phyloP scores from a whole-genome alignment of 257 asterid genomes.

The Nicotiana noctiflora region DNA sequence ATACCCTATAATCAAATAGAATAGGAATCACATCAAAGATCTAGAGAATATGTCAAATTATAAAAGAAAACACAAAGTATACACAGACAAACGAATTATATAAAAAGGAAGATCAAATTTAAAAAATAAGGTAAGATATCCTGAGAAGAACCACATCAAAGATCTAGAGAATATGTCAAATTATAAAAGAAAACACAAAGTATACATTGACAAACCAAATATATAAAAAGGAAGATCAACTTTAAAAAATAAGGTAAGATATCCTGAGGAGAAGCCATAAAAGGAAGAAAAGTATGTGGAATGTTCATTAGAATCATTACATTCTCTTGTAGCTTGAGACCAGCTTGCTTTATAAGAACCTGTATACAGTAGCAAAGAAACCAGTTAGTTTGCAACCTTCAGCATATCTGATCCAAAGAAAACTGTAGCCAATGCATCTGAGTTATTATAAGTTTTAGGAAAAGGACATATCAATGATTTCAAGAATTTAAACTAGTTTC shows the following conservation, averaged over 20 bases:
- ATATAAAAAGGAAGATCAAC: neutral
- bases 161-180: neutral
- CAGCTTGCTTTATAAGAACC: constrained; percentile 94
- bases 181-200: neutral
- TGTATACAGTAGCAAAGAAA: constrained; percentile 23
- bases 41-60: neutral
- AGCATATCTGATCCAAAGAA: neutral
- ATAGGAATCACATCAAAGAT: constrained; percentile 12
- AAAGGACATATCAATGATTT: too few species aligned
- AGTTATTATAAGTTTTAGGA: too few species aligned
- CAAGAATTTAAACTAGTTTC: neutral
- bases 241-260: neutral
- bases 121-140: neutral
- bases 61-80: neutral
- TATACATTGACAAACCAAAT: neutral
- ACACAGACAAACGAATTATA: neutral
- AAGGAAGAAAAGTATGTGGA: constrained; percentile 11
- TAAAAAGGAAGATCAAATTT: neutral
- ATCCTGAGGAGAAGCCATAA: neutral
- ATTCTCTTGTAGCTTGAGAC: constrained; percentile 86
- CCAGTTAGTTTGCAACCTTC: constrained; percentile 16
- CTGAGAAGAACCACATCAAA: too few species aligned
- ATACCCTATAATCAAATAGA: constrained; percentile 46
- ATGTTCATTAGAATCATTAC: constrained; percentile 31
- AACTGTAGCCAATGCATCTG: too few species aligned